Conservation (phyloP, 495 filamentous ascomycete genomes). For the Neurospora sp. region DNA sequence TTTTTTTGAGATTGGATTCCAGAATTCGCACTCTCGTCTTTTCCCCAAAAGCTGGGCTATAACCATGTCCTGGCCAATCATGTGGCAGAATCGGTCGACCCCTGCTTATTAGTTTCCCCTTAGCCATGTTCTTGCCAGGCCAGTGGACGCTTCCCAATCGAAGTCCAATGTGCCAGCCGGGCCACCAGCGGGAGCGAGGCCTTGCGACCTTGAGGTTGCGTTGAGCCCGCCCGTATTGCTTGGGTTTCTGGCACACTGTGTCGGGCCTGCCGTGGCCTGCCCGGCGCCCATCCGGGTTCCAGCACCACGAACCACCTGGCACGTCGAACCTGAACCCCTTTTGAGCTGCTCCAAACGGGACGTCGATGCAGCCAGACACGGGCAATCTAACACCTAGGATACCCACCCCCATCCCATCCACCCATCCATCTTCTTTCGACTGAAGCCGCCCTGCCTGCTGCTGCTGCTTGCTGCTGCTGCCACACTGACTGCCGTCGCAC, state of each 20-base stretch:
- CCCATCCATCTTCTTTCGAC: slow-evolving; percentile 1
- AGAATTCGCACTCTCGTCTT: not conserved
- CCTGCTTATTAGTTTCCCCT: slow-evolving; percentile 16
- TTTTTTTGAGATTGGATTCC: not conserved
- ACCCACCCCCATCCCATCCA: not conserved
- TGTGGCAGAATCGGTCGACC: slow-evolving; percentile 1
- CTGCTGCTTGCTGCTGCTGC: not conserved
- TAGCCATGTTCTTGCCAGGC: slow-evolving; percentile 10
- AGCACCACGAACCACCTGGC: slow-evolving; percentile 1
- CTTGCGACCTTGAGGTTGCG: not conserved
- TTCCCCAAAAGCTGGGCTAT: not conserved
- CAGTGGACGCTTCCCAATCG: slow-evolving; percentile 5
- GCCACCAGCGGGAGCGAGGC: not conserved
- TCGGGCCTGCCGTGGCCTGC: not conserved
- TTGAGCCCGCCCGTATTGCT: not conserved
- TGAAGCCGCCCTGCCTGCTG: not conserved
- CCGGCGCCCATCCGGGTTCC: not conserved
- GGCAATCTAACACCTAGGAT: slow-evolving; percentile 8
- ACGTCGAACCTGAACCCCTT: slow-evolving; percentile 18
- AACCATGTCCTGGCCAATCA: slow-evolving; percentile 12
- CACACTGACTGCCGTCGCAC: slow-evolving; percentile 14
- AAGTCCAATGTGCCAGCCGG: slow-evolving; percentile 8
- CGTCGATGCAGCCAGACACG: slow-evolving; percentile 6
- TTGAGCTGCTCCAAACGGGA: slow-evolving; percentile 15
- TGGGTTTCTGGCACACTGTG: not conserved